Evolutionary conservation across 768 basidiomycete genomes (phyloP), one percentile per base, ranked within the genome.

Genomic region (Cytidiella melzeri): DNA sequence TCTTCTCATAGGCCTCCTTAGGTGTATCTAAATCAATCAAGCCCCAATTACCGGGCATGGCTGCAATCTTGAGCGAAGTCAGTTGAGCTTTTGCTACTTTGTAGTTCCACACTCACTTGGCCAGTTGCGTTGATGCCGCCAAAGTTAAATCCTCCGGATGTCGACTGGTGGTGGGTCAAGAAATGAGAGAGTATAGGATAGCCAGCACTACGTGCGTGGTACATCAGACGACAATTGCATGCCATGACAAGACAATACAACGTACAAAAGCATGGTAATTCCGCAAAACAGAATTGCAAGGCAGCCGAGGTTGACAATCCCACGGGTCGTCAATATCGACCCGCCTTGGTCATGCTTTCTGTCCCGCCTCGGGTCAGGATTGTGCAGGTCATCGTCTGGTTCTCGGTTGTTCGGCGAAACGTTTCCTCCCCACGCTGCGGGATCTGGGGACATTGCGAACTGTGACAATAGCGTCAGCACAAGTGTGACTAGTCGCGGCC

Each of bases 251-350:
- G 37, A 37, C 41, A 11, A 15, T 21, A 47, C 2, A 23, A 65
- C 80, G 67, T 61, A 85, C 84, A 87, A 87, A 38, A 84, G 71
- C 15, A 73, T 65, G 12, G 83, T 53, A 45, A 79, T 67, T 20
- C 68, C 68, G 45, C 64, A 45, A 23, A 75, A 69, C 12, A 91
- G 64, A 43, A 84, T 48, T 45, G 74, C 52, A 20, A 92, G 69
- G 61, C 86, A 91, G 1, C 88, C 83, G 0, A 88, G 61, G 60
- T 93, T 92, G 5, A 75, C 71, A 44, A 88, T 59, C 34, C 87
- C 87, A 67, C 88, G 71, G 50, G 69, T 60, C 13, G 80, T 79
- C 57, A 80, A 73, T 45, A 75, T 66, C 50, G 75, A 67, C 15
- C 75, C 74, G 12, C 69, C 65, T 47, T 64, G 52, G 50, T 73